These are phyloP conservation scores for Trapa bicornis DNA, from an alignment of 345 rosid species.

Conservation along the genomic window DNA sequence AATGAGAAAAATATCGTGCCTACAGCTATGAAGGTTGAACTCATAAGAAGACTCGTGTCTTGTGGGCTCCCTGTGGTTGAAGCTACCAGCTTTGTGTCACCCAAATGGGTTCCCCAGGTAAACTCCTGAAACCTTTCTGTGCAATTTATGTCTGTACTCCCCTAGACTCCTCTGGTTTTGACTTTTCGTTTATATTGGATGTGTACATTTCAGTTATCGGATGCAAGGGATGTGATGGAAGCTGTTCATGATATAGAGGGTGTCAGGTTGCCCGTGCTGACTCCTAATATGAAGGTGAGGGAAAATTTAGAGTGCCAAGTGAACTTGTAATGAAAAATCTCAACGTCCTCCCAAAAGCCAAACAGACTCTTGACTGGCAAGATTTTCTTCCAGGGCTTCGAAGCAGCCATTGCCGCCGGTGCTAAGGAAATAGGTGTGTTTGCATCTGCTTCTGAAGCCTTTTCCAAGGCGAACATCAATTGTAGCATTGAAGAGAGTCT, in stretches of 20 bases:
- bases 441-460: constrained; percentile 77
- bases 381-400: constrained; percentile 42
- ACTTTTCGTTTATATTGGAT: background rate
- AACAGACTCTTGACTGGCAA: background rate
- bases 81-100: constrained; percentile 75
- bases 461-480: constrained; percentile 67
- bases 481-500: constrained; percentile 70
- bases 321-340: background rate
- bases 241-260: constrained; percentile 31
- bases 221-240: constrained; percentile 64
- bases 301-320: background rate
- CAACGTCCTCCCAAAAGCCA: background rate
- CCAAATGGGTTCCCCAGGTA: constrained; percentile 83
- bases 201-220: constrained; percentile 35
- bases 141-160: background rate
- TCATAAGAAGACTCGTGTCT: constrained; percentile 45
- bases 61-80: constrained; percentile 55
- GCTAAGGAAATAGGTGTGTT: constrained; percentile 66
- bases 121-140: background rate
- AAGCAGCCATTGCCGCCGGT: constrained; percentile 69
- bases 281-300: constrained; percentile 60
- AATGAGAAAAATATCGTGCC: constrained; percentile 54
- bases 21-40: constrained; percentile 41
- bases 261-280: constrained; percentile 49
- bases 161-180: background rate